Conservation (phyloP, 169 alveolate species). For the Plasmodium malariae region DNA sequence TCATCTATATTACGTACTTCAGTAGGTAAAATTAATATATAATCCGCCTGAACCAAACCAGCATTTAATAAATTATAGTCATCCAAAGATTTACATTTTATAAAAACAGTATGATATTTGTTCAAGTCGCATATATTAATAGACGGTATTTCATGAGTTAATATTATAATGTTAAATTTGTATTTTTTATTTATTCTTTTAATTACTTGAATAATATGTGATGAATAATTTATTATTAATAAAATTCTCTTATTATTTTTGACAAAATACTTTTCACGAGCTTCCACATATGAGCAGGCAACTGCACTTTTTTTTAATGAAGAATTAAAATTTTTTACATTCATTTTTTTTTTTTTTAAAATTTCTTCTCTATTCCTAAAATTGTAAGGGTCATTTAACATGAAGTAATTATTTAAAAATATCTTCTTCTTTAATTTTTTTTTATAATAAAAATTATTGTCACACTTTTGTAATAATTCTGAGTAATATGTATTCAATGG, state of each 20-base stretch:
- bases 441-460: conserved; percentile 6
- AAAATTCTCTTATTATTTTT: conserved; percentile 24
- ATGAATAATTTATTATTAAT: conserved; percentile 47
- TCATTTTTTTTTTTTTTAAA: conserved; percentile 1
- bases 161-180: conserved; percentile 45
- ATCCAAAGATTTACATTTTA: conserved; percentile 66
- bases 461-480: not conserved
- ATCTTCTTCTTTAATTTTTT: conserved; percentile 9
- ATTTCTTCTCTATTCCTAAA: not conserved
- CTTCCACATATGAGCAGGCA: conserved; percentile 57
- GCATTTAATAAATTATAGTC: conserved; percentile 67
- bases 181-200: conserved; percentile 41
- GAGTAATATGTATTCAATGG: not conserved
- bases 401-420: conserved; percentile 6
- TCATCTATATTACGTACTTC: conserved; percentile 25
- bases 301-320: not conserved
- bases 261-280: conserved; percentile 50
- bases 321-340: not conserved
- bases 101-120: conserved; percentile 53
- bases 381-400: not conserved
- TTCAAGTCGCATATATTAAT: conserved; percentile 31
- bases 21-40: conserved; percentile 54
- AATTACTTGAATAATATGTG: conserved; percentile 38
- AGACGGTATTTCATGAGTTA: conserved; percentile 49
- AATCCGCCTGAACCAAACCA: conserved; percentile 56